These are phyloP conservation scores for Verticillium albo-atrum DNA, from an alignment of 2,329 filamentous ascomycete genomes.

Conservation along the genomic window DNA sequence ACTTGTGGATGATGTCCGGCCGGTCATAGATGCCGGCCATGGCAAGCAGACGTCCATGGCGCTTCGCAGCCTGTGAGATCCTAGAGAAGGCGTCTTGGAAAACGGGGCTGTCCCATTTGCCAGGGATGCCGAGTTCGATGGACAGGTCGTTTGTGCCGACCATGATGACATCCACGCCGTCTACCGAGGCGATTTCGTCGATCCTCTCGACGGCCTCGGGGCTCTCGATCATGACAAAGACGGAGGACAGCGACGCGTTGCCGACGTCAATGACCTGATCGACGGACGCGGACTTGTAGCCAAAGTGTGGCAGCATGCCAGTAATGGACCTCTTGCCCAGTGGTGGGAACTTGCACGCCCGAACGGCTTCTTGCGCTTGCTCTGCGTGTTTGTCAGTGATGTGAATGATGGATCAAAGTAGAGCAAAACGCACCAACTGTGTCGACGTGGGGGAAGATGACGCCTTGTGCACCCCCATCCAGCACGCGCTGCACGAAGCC, in stretches of 20 bases:
- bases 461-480: constrained; percentile 23
- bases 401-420: background rate
- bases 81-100: background rate
- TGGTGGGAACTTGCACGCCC: constrained; percentile 18
- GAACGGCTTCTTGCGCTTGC: constrained; percentile 15
- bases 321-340: constrained; percentile 18
- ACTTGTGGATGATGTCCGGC: background rate
- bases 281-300: constrained; percentile 5
- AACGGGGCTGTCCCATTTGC: background rate
- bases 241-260: constrained; percentile 2
- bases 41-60: constrained; percentile 1
- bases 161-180: constrained; percentile 4
- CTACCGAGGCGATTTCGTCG: constrained; percentile 3
- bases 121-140: constrained; percentile 1
- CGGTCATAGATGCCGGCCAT: constrained; percentile 3
- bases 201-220: constrained; percentile 1
- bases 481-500: constrained; percentile 25
- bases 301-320: constrained; percentile 16
- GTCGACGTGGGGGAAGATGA: constrained; percentile 21
- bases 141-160: constrained; percentile 7
- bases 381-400: constrained; percentile 5
- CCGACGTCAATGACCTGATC: constrained; percentile 3
- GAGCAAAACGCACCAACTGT: constrained; percentile 6
- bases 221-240: constrained; percentile 6
- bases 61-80: constrained; percentile 1